Conservation (phyloP, 768 basidiomycete species). For the Mycena filopes region DNA sequence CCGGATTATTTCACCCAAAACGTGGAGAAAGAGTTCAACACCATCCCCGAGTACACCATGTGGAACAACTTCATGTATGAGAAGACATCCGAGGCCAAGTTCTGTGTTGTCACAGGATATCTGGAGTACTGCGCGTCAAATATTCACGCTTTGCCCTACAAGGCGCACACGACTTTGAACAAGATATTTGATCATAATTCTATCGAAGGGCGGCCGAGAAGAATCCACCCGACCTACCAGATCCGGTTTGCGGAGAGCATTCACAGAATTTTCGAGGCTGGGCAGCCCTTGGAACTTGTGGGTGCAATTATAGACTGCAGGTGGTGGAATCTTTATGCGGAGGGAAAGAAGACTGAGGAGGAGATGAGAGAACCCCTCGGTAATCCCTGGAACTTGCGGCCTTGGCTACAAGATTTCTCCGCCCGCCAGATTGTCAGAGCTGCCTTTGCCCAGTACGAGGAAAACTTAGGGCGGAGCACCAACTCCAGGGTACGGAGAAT, state of each 20-base stretch:
- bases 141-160: not conserved
- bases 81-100: not conserved
- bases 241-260: not conserved
- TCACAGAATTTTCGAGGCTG: not conserved
- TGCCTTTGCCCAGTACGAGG: not conserved
- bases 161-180: not conserved
- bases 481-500: too few species aligned
- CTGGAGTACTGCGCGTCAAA: not conserved
- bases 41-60: too few species aligned
- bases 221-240: not conserved
- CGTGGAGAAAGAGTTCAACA: too few species aligned
- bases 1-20: too few species aligned
- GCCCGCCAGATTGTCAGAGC: not conserved
- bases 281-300: not conserved
- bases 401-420: not conserved
- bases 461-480: too few species aligned
- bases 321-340: not conserved
- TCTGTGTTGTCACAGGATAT: not conserved
- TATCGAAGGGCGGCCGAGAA: too few species aligned
- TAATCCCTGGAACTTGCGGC: too few species aligned
- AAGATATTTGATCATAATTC: not conserved
- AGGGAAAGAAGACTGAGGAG: not conserved
- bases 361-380: not conserved
- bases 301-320: not conserved
- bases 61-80: not conserved